These are phyloP conservation scores for Sporothrix dimorphospora DNA, from an alignment of 2,329 filamentous ascomycete genomes.

Conservation along the genomic window DNA sequence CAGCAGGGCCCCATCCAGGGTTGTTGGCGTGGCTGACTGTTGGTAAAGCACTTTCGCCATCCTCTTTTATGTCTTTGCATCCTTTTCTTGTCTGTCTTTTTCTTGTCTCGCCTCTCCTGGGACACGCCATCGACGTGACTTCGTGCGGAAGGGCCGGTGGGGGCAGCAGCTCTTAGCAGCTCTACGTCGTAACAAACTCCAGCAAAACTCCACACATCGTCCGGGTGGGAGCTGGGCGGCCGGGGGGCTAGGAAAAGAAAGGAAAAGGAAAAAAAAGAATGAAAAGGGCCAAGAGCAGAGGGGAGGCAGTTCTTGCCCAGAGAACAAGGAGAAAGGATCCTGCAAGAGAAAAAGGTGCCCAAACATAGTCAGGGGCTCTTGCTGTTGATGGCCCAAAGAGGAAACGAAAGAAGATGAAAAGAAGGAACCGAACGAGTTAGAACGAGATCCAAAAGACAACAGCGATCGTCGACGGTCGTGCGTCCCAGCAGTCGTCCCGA, in stretches of 20 bases:
- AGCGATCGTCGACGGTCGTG: background rate
- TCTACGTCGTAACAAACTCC: background rate
- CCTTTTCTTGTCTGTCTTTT: too few species aligned
- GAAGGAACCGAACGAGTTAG: background rate
- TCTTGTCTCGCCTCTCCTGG: background rate
- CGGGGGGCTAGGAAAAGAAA: background rate
- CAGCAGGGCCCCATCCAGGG: background rate
- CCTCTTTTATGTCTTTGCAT: background rate
- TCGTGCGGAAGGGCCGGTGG: background rate
- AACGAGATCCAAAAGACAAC: background rate
- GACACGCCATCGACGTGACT: constrained; percentile 7
- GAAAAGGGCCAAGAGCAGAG: background rate
- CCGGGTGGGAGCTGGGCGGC: background rate
- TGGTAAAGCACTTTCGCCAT: background rate
- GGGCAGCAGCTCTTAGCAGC: background rate
- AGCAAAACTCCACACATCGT: constrained; percentile 12
- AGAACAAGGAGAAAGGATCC: background rate
- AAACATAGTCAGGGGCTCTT: constrained; percentile 8
- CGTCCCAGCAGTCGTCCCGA: background rate
- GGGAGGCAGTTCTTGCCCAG: background rate
- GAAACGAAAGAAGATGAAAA: background rate
- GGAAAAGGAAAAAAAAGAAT: background rate
- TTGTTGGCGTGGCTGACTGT: background rate
- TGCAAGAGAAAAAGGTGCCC: background rate
- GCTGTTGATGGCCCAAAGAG: background rate